Evolutionary conservation across 2,329 filamentous ascomycete species (phyloP).

Genomic region (Pseudogymnoascus sp.): DNA sequence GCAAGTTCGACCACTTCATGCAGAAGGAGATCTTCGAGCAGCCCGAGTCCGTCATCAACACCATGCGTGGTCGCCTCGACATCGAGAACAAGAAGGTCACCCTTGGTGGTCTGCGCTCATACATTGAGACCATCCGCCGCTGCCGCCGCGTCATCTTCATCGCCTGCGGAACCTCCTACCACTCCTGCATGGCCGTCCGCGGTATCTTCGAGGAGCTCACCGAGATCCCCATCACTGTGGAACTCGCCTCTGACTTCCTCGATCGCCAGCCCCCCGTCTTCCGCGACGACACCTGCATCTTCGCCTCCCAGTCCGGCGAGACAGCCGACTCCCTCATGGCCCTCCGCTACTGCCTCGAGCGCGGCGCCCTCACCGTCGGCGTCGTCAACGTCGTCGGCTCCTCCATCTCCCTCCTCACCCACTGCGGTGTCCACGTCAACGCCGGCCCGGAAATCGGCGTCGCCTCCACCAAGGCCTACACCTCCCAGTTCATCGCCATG

Average conservation of each 20-base stretch:
- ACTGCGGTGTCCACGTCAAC: slow-evolving; percentile 99
- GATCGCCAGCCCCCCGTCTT: slow-evolving; percentile 95
- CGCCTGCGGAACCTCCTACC: slow-evolving; percentile 95
- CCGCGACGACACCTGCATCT: slow-evolving; percentile 98
- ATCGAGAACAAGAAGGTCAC: slow-evolving; percentile 89
- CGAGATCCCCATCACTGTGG: slow-evolving; percentile 94
- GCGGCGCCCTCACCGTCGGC: slow-evolving; percentile 91
- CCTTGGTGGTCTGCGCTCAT: slow-evolving; percentile 89
- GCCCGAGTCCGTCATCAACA: slow-evolving; percentile 98
- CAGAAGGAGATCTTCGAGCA: slow-evolving; percentile 99
- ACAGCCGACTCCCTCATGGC: slow-evolving; percentile 97
- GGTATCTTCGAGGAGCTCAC: slow-evolving; percentile 96
- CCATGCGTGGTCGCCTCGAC: slow-evolving; percentile 97
- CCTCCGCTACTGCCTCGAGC: slow-evolving; percentile 94
- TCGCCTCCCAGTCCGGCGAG: slow-evolving; percentile 97
- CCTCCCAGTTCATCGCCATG: slow-evolving; percentile 98
- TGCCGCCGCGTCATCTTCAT: slow-evolving; percentile 98
- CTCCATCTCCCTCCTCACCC: slow-evolving; percentile 95
- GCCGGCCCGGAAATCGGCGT: slow-evolving; percentile 98
- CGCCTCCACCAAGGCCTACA: slow-evolving; percentile 98
- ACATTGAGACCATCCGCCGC: slow-evolving; percentile 91
- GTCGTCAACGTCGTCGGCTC: slow-evolving; percentile 98
- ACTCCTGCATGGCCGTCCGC: slow-evolving; percentile 99
- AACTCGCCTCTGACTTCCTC: slow-evolving; percentile 95
- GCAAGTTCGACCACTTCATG: slow-evolving; percentile 99